Evolutionary conservation across 768 basidiomycete species (phyloP), one percentile per base, ranked within the genome.

Genomic region (Phaffia australis): DNA sequence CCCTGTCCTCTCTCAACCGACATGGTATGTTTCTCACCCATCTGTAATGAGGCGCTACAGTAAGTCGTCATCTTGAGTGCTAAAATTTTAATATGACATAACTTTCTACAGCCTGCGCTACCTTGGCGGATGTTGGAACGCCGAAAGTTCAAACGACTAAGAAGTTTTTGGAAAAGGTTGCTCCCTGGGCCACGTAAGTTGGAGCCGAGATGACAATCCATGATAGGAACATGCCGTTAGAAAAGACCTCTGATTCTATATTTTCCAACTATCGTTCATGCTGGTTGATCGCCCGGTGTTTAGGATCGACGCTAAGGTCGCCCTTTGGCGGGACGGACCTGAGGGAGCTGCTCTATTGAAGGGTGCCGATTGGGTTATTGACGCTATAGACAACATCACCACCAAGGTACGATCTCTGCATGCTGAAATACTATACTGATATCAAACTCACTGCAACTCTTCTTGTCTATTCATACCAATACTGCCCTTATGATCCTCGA

Each of bases 331-430:
- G 14, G 87, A 89, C 73, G 89, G 76, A 2, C 71, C 71, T 65
- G 83, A 85, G 29, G 88, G 89, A 0, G 86, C 83, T 5, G 74
- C 74, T 1, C 78, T 93, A 47, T 79, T 99, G 0, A 84, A 85
- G 47, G 92, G 85, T 29, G 87, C 85, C 1, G 91, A 97, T 72
- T 99, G 92, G 89, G 94, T 98, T 25, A 82, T 99, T 84, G 94
- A 99, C 76, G 92, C 92, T 6, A 99, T 98, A 67, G 94, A 98
- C 77, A 98, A 99, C 73, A 94, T 98, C 69, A 83, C 87, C 56
- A 94, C 94, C 0, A 98, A 99, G 75, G 78, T 73, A 2, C 8
- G 67, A 58, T 16, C 51, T 47, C 11, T 23, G 60, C 6, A 49
- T 23, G 19, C 27, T n/a, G n/a, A n/a, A n/a, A n/a, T n/a, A n/a